phyloP scores from a whole-genome alignment of 352 stramenopile species.

The Albugo candida region DNA sequence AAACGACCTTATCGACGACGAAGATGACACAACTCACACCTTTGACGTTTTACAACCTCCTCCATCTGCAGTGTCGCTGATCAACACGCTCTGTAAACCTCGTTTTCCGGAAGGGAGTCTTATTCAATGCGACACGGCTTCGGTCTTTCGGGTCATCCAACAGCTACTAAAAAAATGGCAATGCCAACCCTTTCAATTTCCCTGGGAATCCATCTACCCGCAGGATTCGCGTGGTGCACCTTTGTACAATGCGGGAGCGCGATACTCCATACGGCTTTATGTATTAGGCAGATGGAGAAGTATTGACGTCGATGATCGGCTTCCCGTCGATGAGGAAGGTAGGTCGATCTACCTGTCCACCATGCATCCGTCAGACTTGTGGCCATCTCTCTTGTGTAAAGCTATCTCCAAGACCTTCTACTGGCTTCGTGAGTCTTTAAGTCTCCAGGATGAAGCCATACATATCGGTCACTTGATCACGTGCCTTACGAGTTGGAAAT shows the following conservation, averaged over 20 bases:
- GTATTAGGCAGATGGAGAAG: constrained; percentile 48
- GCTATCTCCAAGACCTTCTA: constrained; percentile 45
- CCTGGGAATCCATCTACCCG: constrained; percentile 59
- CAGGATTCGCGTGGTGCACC: constrained; percentile 26
- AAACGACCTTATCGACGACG: constrained; percentile 52
- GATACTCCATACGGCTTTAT: constrained; percentile 56
- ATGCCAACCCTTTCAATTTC: constrained; percentile 14
- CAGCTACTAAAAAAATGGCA: constrained; percentile 18
- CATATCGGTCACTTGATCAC: too few relatives aligned
- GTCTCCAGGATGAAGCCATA: too few relatives aligned
- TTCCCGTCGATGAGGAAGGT: constrained; percentile 28
- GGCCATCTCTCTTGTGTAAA: constrained; percentile 42
- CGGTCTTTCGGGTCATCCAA: constrained; percentile 47
- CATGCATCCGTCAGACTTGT: constrained; percentile 40
- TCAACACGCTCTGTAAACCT: constrained; percentile 33
- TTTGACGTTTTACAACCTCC: constrained; percentile 24
- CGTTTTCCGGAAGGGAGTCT: constrained; percentile 39
- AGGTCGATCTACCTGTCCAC: constrained; percentile 38
- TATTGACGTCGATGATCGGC: constrained; percentile 44
- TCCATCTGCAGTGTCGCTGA: constrained; percentile 13
- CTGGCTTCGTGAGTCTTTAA: constrained; percentile 15
- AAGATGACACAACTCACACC: constrained; percentile 27
- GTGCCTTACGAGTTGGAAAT: too few relatives aligned
- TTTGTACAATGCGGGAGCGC: constrained; percentile 44
- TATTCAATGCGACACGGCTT: constrained; percentile 37